A percentile compares a stretch with the other conserved stretches of the same genome.
Conservation (phyloP, 805 yeast genomes). For the Pichia nakasei region DNA sequence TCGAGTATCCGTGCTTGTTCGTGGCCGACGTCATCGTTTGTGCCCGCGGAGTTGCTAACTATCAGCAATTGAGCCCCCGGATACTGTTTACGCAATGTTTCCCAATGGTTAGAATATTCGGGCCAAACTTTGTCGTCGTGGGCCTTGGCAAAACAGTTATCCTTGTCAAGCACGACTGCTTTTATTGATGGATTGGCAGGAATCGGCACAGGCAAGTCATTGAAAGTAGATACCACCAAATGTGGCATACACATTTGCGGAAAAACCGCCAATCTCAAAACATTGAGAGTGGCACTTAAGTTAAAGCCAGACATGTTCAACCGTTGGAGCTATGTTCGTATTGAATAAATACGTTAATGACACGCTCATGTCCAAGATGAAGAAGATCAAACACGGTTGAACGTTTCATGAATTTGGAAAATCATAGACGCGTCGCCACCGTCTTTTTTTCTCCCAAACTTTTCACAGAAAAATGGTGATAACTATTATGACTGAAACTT, state of each 20-base stretch:
- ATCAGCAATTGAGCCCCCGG: slow-evolving; percentile 61
- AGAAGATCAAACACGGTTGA: too few species aligned
- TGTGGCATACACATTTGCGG: slow-evolving; percentile 72
- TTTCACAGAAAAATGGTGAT: too few species aligned
- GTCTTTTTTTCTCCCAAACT: too few species aligned
- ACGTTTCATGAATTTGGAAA: too few species aligned
- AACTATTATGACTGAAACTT: too few species aligned
- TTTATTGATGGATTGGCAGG: slow-evolving; percentile 33
- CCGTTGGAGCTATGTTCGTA: too few species aligned
- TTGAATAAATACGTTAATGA: too few species aligned
- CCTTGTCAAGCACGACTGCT: slow-evolving; percentile 86
- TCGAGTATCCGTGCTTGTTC: slow-evolving; percentile 58
- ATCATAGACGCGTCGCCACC: too few species aligned
- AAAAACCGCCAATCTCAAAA: slow-evolving; percentile 44
- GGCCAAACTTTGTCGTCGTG: slow-evolving; percentile 77
- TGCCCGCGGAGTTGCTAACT: slow-evolving; percentile 92
- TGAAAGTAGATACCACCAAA: slow-evolving; percentile 44
- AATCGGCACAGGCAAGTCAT: slow-evolving; percentile 22
- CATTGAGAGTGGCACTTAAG: slow-evolving; percentile 69
- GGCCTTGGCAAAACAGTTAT: slow-evolving; percentile 87
- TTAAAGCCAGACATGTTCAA: slow-evolving; percentile 31
- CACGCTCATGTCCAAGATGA: too few species aligned
- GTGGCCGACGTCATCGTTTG: slow-evolving; percentile 55
- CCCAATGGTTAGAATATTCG: slow-evolving; percentile 53
- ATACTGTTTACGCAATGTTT: slow-evolving; percentile 40